Evolutionary conservation across 768 basidiomycete species (phyloP).

Genomic region (Neoboletus magnificus): DNA sequence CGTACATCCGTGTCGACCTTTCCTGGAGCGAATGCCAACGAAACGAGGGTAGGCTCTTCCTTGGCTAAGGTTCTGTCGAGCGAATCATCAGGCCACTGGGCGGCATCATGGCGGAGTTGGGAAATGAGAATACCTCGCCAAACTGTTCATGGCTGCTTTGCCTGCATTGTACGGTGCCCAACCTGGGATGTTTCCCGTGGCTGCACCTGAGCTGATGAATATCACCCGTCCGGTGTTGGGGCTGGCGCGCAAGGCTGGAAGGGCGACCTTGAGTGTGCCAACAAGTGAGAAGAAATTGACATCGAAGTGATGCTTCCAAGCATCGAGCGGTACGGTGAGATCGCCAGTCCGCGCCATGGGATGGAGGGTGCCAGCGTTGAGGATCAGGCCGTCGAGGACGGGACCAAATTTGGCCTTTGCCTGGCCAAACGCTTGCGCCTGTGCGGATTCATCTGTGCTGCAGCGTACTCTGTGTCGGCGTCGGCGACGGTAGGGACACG

Average conservation of each 20-base stretch:
- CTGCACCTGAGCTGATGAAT: constrained; percentile 85
- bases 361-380: constrained; percentile 81
- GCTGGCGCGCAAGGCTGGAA: constrained; percentile 68
- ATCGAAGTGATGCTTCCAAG: constrained; percentile 75
- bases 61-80: constrained; percentile 68
- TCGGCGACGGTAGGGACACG: neutral
- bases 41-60: constrained; percentile 75
- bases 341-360: constrained; percentile 62
- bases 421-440: constrained; percentile 52
- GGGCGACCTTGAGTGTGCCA: constrained; percentile 58
- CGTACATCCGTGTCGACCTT: constrained; percentile 79
- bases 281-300: constrained; percentile 87
- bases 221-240: constrained; percentile 61
- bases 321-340: constrained; percentile 44
- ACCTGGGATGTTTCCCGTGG: constrained; percentile 57
- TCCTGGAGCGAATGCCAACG: constrained; percentile 82
- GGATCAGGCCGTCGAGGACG: constrained; percentile 67
- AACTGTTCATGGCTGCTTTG: constrained; percentile 88
- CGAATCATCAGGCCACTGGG: constrained; percentile 1
- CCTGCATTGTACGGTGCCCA: constrained; percentile 84
- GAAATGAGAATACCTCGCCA: constrained; percentile 55
- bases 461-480: neutral
- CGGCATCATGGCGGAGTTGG: neutral
- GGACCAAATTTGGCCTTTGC: constrained; percentile 54
- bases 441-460: constrained; percentile 58